Conservation (phyloP, 306 rosid genomes). For the Vigna radiata region DNA sequence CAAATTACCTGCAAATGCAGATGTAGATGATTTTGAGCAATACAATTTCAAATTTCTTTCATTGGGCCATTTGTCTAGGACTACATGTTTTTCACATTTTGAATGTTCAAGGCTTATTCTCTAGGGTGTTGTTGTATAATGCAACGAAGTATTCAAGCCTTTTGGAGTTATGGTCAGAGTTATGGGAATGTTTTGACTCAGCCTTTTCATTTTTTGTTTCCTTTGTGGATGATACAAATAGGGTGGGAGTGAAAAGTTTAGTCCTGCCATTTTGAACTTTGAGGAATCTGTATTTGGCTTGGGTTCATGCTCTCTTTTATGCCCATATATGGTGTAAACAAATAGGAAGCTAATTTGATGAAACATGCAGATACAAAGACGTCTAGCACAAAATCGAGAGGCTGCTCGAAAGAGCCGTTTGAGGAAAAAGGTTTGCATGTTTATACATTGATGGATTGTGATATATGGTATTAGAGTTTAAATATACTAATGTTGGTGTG, state of each 20-base stretch:
- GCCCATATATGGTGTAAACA: constrained; percentile 2
- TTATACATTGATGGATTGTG: constrained; percentile 40
- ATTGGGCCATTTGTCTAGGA: neutral
- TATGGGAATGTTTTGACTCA: neutral
- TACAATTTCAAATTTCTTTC: neutral
- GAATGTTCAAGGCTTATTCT: neutral
- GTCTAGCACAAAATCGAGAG: constrained; percentile 99
- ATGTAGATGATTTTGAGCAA: neutral
- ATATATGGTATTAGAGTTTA: constrained; percentile 27
- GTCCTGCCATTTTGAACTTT: neutral
- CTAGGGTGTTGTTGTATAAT: neutral
- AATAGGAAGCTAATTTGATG: constrained; percentile 32
- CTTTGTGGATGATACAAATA: neutral
- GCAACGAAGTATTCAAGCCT: constrained; percentile 1
- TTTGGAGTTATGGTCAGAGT: neutral
- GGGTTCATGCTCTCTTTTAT: constrained; percentile 10
- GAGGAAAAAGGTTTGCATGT: constrained; percentile 81
- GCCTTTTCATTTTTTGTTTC: neutral
- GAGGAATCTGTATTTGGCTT: constrained; percentile 13
- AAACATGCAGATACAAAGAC: constrained; percentile 77
- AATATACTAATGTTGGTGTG: constrained; percentile 34
- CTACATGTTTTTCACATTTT: constrained; percentile 10
- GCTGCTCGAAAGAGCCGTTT: constrained; percentile 99
- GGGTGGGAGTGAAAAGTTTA: neutral
- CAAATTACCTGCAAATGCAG: constrained; percentile 1